Percentiles rank a stretch among this genome's conserved stretches.
These are phyloP conservation scores for Chlamydomonas reinhardtii DNA, from an alignment of 163 green algal species.

Conservation along the genomic window DNA sequence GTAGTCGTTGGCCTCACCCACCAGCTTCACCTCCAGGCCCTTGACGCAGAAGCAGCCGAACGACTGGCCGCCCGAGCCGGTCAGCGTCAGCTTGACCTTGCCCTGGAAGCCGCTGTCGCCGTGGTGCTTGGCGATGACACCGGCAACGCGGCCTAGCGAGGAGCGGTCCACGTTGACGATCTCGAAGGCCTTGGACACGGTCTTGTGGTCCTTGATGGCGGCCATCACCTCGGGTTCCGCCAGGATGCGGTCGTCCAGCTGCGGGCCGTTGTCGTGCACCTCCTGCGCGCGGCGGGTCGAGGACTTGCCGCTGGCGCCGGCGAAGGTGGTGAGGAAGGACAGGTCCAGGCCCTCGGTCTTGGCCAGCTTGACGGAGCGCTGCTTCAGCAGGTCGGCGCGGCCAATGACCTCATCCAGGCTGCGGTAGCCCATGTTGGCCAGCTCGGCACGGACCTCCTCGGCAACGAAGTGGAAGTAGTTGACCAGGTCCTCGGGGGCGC, in stretches of 20 bases:
- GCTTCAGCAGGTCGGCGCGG: constrained; percentile 82
- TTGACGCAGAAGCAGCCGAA: constrained; percentile 92
- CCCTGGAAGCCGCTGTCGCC: constrained; percentile 92
- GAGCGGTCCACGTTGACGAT: constrained; percentile 94
- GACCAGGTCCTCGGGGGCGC: constrained; percentile 93
- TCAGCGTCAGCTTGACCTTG: constrained; percentile 76
- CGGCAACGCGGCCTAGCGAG: constrained; percentile 84
- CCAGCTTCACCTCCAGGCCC: constrained; percentile 77
- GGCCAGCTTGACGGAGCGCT: constrained; percentile 77
- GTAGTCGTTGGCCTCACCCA: constrained; percentile 99
- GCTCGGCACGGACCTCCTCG: constrained; percentile 84
- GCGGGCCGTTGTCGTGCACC: constrained; percentile 90
- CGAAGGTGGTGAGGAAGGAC: constrained; percentile 91
- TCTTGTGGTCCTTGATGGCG: constrained; percentile 66
- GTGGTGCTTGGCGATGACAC: constrained; percentile 88
- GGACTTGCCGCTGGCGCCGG: constrained; percentile 62
- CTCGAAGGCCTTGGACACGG: constrained; percentile 72
- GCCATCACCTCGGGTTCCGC: constrained; percentile 82
- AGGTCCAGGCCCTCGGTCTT: constrained; percentile 97
- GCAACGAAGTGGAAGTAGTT: constrained; percentile 99
- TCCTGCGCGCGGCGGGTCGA: constrained; percentile 68
- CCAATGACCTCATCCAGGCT: constrained; percentile 97
- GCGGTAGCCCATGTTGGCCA: constrained; percentile 89
- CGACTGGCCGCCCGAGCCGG: constrained; percentile 94
- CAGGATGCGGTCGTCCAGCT: constrained; percentile 96